Base-by-base conservation (phyloP, 2,329 filamentous ascomycete species). In the Xylaria hypoxylon region DNA sequence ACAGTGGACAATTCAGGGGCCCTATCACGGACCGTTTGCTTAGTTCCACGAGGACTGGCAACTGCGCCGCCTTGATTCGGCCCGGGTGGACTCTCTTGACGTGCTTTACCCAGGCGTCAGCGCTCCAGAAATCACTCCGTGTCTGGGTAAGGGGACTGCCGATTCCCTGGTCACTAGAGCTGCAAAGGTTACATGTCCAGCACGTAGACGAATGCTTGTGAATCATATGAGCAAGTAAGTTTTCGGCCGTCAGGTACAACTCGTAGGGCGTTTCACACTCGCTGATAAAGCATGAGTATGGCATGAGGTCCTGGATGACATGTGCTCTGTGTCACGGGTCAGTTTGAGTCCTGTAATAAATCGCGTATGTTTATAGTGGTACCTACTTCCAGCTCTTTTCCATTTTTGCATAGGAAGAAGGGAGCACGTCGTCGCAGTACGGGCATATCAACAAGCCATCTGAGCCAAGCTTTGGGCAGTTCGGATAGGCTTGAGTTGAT, bases 351-450 rank as follows among this genome's bases (percentile, higher is more conserved):
- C 42, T 47, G 10, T 7, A n/a, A 45, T 45, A 15, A 40, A 17
- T 58, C 2, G 17, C 11, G n/a, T 10, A 3, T 2, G 2, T 13
- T 45, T 35, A 47, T 17, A 35, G 24, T 2, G 19, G 5, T 8
- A 33, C 55, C 10, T 56, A 58, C 55, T 58, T 58, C 55, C 55
- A 58, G 42, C 55, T 47, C 47, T 42, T 35, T 42, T 56, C 35
- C 33, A 17, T 56, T n/a, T 26, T 44, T 17, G 52, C 35, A 17
- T 58, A 45, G 28, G 40, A 58, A 2, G 55, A 58, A 33, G 55
- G 52, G 22, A 56, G 52, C 15, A 56, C 38, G 35, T 56, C 52
- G 38, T 56, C 52, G 38, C 52, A 56, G 24, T 56, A 56, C 31
- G 52, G 52, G 24, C 52, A 56, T 56, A 56, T 28, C 38, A 56